Conservation (phyloP, 2,329 filamentous ascomycete genomes). For the Lecanoromycetidae sp. region DNA sequence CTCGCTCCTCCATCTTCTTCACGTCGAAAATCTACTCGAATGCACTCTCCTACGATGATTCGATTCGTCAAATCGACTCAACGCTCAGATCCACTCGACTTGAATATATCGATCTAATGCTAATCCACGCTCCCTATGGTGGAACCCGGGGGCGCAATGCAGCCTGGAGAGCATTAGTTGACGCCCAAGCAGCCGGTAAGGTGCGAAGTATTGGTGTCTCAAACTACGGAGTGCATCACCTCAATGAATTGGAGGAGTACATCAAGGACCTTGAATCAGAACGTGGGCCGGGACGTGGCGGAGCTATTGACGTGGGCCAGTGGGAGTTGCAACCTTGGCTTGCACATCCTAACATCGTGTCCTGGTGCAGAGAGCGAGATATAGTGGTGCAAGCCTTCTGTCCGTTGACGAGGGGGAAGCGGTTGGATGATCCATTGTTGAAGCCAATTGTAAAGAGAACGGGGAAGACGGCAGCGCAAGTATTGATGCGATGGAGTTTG, state of each 20-base stretch:
- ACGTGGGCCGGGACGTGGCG: not conserved
- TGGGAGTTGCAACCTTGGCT: slow-evolving; percentile 68
- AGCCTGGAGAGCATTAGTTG: slow-evolving; percentile 56
- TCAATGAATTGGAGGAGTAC: slow-evolving; percentile 40
- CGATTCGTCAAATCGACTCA: slow-evolving; percentile 21
- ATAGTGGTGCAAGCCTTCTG: slow-evolving; percentile 42
- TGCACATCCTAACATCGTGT: slow-evolving; percentile 41
- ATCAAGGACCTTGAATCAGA: too few species aligned
- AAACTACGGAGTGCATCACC: slow-evolving; percentile 43
- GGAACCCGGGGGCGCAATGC: slow-evolving; percentile 44
- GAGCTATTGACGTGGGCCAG: slow-evolving; percentile 54
- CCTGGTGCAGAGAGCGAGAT: slow-evolving; percentile 38
- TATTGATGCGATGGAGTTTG: slow-evolving; percentile 67
- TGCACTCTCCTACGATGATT: not conserved
- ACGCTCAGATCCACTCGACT: slow-evolving; percentile 56
- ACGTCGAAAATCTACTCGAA: slow-evolving; percentile 65
- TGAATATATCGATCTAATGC: slow-evolving; percentile 68
- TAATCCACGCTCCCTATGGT: slow-evolving; percentile 56
- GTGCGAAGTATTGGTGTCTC: slow-evolving; percentile 47
- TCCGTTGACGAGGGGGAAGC: slow-evolving; percentile 26
- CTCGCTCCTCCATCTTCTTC: slow-evolving; percentile 48
- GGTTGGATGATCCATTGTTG: slow-evolving; percentile 6
- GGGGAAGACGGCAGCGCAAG: slow-evolving; percentile 56
- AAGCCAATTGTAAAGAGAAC: slow-evolving; percentile 5
- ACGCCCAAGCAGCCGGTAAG: slow-evolving; percentile 41